Evolutionary conservation across 1,284 basidiomycete genomes (phyloP), one percentile per base, ranked within the genome.

Genomic region (Veloporphyrellus conicus): DNA sequence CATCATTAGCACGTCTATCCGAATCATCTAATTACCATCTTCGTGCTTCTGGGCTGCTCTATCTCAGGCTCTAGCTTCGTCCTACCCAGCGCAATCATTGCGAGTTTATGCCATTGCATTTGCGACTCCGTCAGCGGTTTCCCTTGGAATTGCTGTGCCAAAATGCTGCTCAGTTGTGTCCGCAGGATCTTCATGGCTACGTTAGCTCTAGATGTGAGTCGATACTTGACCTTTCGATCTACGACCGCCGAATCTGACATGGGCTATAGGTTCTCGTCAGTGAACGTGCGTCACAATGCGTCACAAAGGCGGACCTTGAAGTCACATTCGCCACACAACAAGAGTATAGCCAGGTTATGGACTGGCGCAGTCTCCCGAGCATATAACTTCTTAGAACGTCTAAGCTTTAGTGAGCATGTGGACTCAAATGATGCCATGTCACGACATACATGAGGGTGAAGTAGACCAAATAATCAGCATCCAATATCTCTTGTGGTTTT

Each of bases 291-390:
- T 33, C 6, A n/a, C 16, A 20, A 9, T 4, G 32, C 6, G 31
- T 14, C 22, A 42, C 16, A 49, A 45, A 39, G 45, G 53, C 71
- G 43, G 49, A 90, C 90, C 77, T 89, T 93, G 71, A 90, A 87
- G 54, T 99, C 95, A 12, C 80, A 76, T 56, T 98, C 96, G 2
- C 96, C 95, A 55, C 94, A 98, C 0, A 98, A 71, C 20, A 98
- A 72, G 16, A 92, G 66, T 39, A 99, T 68, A 2, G 90, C 81
- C 25, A 90, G 70, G 58, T 97, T 91, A 52, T 96, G 88, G 5
- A 93, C 82, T 1, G 93, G 88, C 1, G 90, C 86, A 1, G 90
- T 93, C 68, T 99, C 96, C 92, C 93, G 97, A n/a, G 88, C 93
- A 66, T 95, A 99, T 25, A 98, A 70, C 67, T 84, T 90, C 71